Base-by-base conservation (phyloP, 306 rosid species). In the Prunus kanzakura region DNA sequence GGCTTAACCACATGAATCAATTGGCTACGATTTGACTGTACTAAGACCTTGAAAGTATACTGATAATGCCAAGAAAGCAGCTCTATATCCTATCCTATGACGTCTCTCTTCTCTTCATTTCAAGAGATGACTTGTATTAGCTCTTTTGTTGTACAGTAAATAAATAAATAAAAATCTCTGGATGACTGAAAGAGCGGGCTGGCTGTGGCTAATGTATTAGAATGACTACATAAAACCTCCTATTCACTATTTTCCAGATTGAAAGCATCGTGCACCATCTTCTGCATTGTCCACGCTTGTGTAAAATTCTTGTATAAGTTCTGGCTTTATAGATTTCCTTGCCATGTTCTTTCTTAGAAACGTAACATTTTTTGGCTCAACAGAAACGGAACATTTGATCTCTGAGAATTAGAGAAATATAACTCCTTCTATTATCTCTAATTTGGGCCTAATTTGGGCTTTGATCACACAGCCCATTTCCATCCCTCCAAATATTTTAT, bases 171-270 rank as follows among this genome's bases (percentile, higher is more conserved):
- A 15, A 63, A 27, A 32, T 18, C 15, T 16, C 2, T 18, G 46
- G 52, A 73, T 73, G 55, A 27, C 11, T 60, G 46, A 73, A 43
- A 43, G 67, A 41, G 43, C 41, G 14, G 41, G 76, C 67, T 57
- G 5, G 25, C 18, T 15, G 56, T 25, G 11, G 41, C 18, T 41
- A 25, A 58, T 58, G 67, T 58, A 43, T 50, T 56, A 27, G 18
- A 23, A 8, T 41, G 16, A 41, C 52, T 58, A 41, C 5, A 15
- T 57, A 22, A 41, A 18, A 7, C 76, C 25, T 13, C 30, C 2
- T 20, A 0, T 41, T 56, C 15, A 43, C 56, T 10, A 18, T 25
- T 41, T 20, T 0, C 5, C 67, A 43, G 18, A 50, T 51, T 69
- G 45, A 69, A 69, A 8, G 43, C 60, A 27, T 49, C 23, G 51